phyloP scores from a whole-genome alignment of 1,284 basidiomycete genomes.

The Ustilago cynodontis region DNA sequence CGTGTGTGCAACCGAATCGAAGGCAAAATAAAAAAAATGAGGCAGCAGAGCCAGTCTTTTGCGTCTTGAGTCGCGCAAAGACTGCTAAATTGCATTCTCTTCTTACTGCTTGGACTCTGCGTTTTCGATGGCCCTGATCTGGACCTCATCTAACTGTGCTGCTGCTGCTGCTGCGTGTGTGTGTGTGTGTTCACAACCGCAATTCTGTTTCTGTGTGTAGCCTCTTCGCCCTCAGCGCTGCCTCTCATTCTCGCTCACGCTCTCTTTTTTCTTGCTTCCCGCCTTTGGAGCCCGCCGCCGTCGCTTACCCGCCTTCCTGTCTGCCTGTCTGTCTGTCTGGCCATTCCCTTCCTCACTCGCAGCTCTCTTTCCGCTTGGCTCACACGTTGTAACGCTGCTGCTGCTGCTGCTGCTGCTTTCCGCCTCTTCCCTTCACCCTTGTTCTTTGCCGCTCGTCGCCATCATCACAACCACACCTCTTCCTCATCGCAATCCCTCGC shows the following conservation, averaged over 20 bases:
- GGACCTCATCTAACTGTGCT: slow-evolving; percentile 6
- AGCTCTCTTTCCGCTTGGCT: slow-evolving; percentile 9
- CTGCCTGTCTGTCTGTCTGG: background rate
- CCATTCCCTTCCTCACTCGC: background rate
- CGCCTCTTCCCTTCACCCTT: background rate
- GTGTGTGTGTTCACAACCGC: too few species aligned
- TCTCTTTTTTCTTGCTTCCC: slow-evolving; percentile 13
- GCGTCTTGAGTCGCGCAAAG: background rate
- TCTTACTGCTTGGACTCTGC: background rate
- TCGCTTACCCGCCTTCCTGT: slow-evolving; percentile 1
- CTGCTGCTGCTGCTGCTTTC: background rate
- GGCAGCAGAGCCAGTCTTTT: background rate
- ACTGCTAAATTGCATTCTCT: background rate
- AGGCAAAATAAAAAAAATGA: background rate
- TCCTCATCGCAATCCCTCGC: slow-evolving; percentile 6
- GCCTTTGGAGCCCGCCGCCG: background rate
- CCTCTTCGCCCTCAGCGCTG: background rate
- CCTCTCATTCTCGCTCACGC: background rate
- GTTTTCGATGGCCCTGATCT: slow-evolving; percentile 1
- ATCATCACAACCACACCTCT: background rate
- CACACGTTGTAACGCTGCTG: background rate
- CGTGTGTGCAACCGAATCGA: background rate
- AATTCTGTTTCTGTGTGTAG: background rate
- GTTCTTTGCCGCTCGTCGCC: slow-evolving; percentile 17
- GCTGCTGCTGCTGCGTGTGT: slow-evolving; percentile 2